These are phyloP conservation scores for Pythium graminicola DNA, from an alignment of 352 stramenopile genomes.

Conservation along the genomic window DNA sequence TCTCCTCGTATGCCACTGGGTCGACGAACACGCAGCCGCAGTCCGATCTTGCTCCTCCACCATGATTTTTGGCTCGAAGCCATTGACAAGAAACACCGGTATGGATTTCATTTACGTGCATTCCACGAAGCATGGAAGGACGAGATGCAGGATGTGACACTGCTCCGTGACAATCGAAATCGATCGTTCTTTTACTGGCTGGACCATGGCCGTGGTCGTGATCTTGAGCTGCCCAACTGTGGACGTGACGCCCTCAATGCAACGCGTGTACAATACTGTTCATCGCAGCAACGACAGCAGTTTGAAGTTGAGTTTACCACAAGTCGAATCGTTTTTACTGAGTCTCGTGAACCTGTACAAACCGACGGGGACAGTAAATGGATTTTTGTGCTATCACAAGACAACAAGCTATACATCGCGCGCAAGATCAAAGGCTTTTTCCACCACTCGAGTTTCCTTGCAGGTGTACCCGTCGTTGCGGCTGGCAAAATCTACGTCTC, in stretches of 20 bases:
- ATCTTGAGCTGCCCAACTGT: constrained; percentile 48
- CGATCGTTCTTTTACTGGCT: constrained; percentile 69
- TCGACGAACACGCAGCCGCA: not conserved
- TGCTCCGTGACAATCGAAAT: constrained; percentile 10
- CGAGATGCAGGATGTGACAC: constrained; percentile 23
- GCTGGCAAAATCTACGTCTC: constrained; percentile 63
- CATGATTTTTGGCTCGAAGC: constrained; percentile 73
- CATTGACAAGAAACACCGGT: constrained; percentile 63
- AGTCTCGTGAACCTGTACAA: constrained; percentile 31
- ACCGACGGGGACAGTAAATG: constrained; percentile 64
- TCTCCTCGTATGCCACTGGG: not conserved
- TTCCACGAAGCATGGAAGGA: constrained; percentile 61
- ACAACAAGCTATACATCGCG: constrained; percentile 41
- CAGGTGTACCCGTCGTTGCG: constrained; percentile 49
- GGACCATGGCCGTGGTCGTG: constrained; percentile 41
- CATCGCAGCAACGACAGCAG: constrained; percentile 26
- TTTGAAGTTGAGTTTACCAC: constrained; percentile 40
- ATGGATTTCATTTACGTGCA: constrained; percentile 59
- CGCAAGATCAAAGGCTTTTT: constrained; percentile 70
- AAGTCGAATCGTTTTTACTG: constrained; percentile 29
- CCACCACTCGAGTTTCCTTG: constrained; percentile 76
- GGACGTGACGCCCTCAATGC: constrained; percentile 35
- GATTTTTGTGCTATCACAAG: constrained; percentile 61
- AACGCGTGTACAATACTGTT: constrained; percentile 53
- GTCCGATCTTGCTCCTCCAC: constrained; percentile 35